A percentile compares a stretch with the other conserved stretches of the same genome.
phyloP scores from a whole-genome alignment of 2,329 filamentous ascomycete species.

The Chaetomium sp. region DNA sequence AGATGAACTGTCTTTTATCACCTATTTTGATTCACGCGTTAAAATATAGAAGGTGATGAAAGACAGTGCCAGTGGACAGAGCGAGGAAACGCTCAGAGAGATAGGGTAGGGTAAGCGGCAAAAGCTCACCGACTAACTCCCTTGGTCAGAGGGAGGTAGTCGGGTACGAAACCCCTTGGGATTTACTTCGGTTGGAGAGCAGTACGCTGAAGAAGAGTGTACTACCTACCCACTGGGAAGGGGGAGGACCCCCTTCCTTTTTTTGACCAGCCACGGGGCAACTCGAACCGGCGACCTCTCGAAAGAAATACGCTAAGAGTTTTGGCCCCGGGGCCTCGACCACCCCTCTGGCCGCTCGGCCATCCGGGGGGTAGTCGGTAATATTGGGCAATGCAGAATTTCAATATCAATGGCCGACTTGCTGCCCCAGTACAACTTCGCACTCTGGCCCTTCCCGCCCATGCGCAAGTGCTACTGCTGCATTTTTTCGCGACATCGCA shows the following conservation, averaged over 20 bases:
- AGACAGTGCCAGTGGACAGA: not conserved
- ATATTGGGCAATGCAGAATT: not conserved
- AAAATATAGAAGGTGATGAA: not conserved
- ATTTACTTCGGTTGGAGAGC: conserved; percentile 6
- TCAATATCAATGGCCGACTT: not conserved
- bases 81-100: no score
- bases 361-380: conserved; percentile 1
- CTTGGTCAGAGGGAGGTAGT: not conserved
- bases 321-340: not conserved
- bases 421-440: not conserved
- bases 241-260: not conserved
- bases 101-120: not conserved
- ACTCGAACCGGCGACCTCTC: conserved; percentile 2
- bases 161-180: conserved; percentile 16
- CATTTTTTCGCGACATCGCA: not conserved
- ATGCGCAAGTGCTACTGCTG: not conserved
- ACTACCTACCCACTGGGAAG: no score
- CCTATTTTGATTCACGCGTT: not conserved
- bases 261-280: not conserved
- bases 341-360: not conserved
- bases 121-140: conserved; percentile 13
- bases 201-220: no score
- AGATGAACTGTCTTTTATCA: not conserved
- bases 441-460: not conserved
- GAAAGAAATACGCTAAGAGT: not conserved